Evolutionary conservation across 306 rosid genomes (phyloP), one percentile per base, ranked within the genome.

Genomic region (Abrus precatorius): DNA sequence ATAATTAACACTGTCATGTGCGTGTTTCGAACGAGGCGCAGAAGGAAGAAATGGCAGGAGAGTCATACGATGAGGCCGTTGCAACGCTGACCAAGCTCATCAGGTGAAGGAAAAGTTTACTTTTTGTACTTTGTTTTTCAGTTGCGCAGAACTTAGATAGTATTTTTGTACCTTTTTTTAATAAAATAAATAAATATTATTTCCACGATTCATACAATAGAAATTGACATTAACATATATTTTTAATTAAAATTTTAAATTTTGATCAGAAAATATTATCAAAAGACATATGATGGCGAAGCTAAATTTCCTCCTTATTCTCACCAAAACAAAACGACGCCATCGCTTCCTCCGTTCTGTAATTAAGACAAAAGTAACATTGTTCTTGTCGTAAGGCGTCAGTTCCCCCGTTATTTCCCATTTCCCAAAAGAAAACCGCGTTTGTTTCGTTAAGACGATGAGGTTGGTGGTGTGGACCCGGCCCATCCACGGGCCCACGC

Each of bases 31-130:
- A 44, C 43, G 2, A 36, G 40, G 3, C 4, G 5, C 88, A 91
- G 91, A 82, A 75, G 78, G 88, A 88, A 76, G 95, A 81, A 56
- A 92, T 95, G 99, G 94, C 88, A 13, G 84, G 69, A 45, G 89
- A 86, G 11, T 74, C 94, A 49, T 92, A 82, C 84, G 89, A 92
- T 56, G 95, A 86, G 4, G 99, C 97, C 82, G 85, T 92, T 72
- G 97, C 89, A 75, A 89, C 84, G 40, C 89, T 95, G 62, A 71
- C 84, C 13, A 91, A 90, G 87, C 95, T 95, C 65, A 82, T 95
- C 69, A 91, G 97, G 98, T 90, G 11, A 14, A 27, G n/a, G 1
- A 29, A 7, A 4, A 4, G 36, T 10, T 29, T 36, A 40, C 66
- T 10, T 56, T 33, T 1, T 9, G 72, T 48, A 45, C 27, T 45